Conservation (phyloP, 1,139 yeast genomes). For the Tardiomyces blankii region DNA sequence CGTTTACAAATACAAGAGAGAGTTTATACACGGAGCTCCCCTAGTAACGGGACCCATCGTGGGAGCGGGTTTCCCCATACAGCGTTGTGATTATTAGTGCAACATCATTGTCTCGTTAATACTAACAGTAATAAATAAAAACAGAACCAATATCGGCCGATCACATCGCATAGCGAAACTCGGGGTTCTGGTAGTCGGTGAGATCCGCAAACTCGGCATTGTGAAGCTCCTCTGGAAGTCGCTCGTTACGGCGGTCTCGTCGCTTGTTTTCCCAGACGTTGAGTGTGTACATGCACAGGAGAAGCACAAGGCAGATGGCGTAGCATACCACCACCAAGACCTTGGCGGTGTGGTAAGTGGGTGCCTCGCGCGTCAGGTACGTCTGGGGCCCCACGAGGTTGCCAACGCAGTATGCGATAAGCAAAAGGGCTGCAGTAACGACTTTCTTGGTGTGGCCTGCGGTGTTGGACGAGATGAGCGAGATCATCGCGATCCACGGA, state of each 20-base stretch:
- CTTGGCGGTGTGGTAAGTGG: slow-evolving; percentile 39
- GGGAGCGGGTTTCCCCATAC: no score
- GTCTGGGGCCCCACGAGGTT: slow-evolving; percentile 51
- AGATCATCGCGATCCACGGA: slow-evolving; percentile 16
- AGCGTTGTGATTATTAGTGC: no score
- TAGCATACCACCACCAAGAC: neutral
- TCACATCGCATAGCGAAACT: slow-evolving; percentile 20
- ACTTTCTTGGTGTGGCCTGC: slow-evolving; percentile 54
- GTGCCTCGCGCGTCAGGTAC: slow-evolving; percentile 39
- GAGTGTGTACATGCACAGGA: neutral
- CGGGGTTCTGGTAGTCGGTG: slow-evolving; percentile 54
- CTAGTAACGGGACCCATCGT: no score
- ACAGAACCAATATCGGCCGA: no score
- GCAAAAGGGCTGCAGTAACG: slow-evolving; percentile 33
- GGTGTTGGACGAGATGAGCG: slow-evolving; percentile 41
- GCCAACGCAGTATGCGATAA: slow-evolving; percentile 50
- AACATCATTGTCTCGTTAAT: no score
- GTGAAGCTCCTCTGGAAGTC: slow-evolving; percentile 18
- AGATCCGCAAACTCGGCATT: slow-evolving; percentile 46
- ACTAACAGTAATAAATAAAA: no score
- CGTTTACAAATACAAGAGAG: no score
- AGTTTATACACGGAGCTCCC: no score
- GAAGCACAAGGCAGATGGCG: slow-evolving; percentile 4
- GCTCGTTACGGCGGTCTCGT: neutral
- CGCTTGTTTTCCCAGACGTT: neutral